Evolutionary conservation across 2,329 filamentous ascomycete species (phyloP), one percentile per base, ranked within the genome.

Genomic region (Xylariaceae sp.): DNA sequence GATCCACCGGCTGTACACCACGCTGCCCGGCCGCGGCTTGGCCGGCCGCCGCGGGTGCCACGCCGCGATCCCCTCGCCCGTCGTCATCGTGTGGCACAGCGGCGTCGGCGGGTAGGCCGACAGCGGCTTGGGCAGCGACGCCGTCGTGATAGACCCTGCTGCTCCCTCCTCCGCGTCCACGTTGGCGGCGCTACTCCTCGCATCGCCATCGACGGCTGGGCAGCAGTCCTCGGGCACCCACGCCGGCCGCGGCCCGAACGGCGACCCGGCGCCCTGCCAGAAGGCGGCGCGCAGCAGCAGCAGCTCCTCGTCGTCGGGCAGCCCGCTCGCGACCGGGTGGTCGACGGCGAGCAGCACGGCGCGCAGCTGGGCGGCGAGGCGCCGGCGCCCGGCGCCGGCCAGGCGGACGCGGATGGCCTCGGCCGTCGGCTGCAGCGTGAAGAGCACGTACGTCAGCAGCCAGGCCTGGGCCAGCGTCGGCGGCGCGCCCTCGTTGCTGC

Each of bases 1-100:
- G 40, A 89, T 80, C 64, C 80, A 89, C 36, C 84, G 77, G 52
- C 81, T 86, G 64, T 90, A 90, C 45, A 84, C 70, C 39, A 82
- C 70, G 2, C 78, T 72, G 3, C 82, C 81, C 0, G 80, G 80
- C 2, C 66, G 61, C 5, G 84, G 83, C 62, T 90, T 89, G 21
- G 76, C 69, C 1, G 77, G 76, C 7, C 84, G 77, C 6, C 80
- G 67, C 3, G 83, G 83, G 58, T 89, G 83, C 58, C 74, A 77
- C 9, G 47, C 47, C n/a, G 53, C 45, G 18, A 47, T 45, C 19
- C 51, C 44, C 0, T 56, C 46, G 24, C 56, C 53, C 37, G 41
- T 50, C 7, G 64, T 65, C 49, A 65, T 58, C 31, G 62, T 65
- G 51, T 72, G 63, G 36, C 66, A 62, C 17, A 68, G 57, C 4